phyloP scores from a whole-genome alignment of 495 filamentous ascomycete species.

The Aspergillus saccharolyticus region DNA sequence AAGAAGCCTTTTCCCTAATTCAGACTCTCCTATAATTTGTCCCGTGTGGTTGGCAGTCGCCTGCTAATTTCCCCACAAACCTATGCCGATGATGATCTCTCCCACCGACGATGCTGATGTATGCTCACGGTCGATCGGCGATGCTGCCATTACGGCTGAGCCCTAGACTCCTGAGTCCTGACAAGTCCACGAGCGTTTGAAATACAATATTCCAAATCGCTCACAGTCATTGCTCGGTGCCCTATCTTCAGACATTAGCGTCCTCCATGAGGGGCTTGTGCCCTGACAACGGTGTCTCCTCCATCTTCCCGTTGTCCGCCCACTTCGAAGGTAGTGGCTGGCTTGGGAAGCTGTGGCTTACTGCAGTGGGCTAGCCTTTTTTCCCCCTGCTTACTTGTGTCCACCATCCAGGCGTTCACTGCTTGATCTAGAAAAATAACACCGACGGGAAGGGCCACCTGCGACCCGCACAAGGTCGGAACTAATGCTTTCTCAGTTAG shows the following conservation, averaged over 20 bases:
- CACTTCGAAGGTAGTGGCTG: not conserved
- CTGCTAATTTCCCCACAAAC: not conserved
- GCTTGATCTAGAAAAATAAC: not conserved
- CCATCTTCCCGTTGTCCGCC: not conserved
- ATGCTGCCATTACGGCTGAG: not conserved
- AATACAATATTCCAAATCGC: not conserved
- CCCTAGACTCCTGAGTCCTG: not conserved
- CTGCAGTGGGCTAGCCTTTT: constrained; percentile 1
- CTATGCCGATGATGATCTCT: not conserved
- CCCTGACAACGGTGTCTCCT: constrained; percentile 5
- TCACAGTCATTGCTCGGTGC: not conserved
- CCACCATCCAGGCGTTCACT: not conserved
- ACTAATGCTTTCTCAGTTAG: constrained; percentile 12
- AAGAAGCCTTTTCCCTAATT: not conserved
- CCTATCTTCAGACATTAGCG: not conserved
- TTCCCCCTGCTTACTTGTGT: constrained; percentile 6
- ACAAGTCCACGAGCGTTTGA: not conserved
- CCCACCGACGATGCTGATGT: not conserved
- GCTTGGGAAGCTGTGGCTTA: not conserved
- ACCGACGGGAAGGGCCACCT: not conserved
- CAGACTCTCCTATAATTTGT: not conserved
- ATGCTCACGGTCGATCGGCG: not conserved
- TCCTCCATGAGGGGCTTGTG: not conserved
- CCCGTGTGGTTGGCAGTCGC: not conserved
- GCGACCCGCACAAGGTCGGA: constrained; percentile 11